Conservation (phyloP, 495 filamentous ascomycete species). For the Xylaria intraflava region DNA sequence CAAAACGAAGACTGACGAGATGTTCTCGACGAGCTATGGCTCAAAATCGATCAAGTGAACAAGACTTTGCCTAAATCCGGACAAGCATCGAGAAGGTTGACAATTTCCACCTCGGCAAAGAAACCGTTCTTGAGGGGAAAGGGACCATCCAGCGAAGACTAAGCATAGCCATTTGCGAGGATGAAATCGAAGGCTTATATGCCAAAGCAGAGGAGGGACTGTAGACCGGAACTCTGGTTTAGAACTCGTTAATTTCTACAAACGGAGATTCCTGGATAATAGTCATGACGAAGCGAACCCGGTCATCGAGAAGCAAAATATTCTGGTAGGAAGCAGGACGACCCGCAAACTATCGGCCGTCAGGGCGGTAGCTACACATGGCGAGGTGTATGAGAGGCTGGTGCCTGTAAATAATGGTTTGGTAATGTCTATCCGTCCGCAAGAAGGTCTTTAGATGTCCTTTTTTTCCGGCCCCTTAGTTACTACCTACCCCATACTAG, state of each 20-base stretch:
- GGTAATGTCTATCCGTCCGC: background rate
- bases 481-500: no score
- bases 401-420: constrained; percentile 9
- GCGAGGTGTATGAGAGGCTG: constrained; percentile 24
- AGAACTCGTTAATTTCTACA: constrained; percentile 24
- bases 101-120: constrained; percentile 1
- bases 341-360: constrained; percentile 17
- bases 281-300: constrained; percentile 11
- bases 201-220: constrained; percentile 3
- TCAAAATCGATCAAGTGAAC: constrained; percentile 18
- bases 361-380: constrained; percentile 21
- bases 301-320: constrained; percentile 15
- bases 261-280: constrained; percentile 11
- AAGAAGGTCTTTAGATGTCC: no score
- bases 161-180: background rate
- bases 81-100: background rate
- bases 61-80: constrained; percentile 6
- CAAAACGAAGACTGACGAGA: background rate
- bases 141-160: constrained; percentile 7
- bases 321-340: constrained; percentile 18
- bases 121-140: constrained; percentile 8
- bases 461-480: no score
- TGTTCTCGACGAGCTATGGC: constrained; percentile 15
- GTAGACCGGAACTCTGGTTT: constrained; percentile 18
- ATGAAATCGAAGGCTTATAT: constrained; percentile 7